Evolutionary conservation across 148 eudicot genomes (phyloP), one percentile per base, ranked within the genome.

Genomic region (Pouteria glomerata): DNA sequence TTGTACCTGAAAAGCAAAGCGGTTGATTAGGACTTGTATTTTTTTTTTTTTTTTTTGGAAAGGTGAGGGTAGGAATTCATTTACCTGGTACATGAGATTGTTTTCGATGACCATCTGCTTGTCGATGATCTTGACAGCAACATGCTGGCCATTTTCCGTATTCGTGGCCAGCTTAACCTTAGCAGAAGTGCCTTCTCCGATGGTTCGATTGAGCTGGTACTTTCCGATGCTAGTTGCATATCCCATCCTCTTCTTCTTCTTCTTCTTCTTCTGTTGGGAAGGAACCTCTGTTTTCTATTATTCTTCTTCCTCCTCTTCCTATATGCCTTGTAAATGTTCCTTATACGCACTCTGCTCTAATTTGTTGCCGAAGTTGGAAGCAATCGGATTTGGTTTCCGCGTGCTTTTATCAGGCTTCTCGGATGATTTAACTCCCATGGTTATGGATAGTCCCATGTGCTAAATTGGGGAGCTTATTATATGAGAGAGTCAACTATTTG

Each of bases 111-210:
- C 78, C 86, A 81, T 79, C 26, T 81, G 47, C 71, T 87, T 85
- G 58, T 85, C 84, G 23, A 87, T 85, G 76, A 85, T 80, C 81
- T 87, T 87, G 44, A 87, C 76, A 0, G 91, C 91, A 10, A 83
- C 91, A 14, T 56, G 68, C 29, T 79, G 78, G 0, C 74, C 73
- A 67, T 81, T 80, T 15, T 68, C 57, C 1, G 72, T 44, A 73
- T 83, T 85, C 31, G 64, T 67, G 6, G 82, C 89, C 44, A 83
- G 53, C 69, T 83, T 81, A 6, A 85, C 87, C 73, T 87, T 87
- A 5, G 87, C 91, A 64, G 85, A 85, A 30, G 77, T 76, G 23
- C 91, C 91, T 81, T 83, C 86, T 23, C 91, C 88, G 14, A 87
- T 77, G 0, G 85, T 81, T n/a, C 83, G 77, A 14, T 71, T 47